Base-by-base conservation (phyloP, 2,329 filamentous ascomycete genomes). In the Penicillium sp. region DNA sequence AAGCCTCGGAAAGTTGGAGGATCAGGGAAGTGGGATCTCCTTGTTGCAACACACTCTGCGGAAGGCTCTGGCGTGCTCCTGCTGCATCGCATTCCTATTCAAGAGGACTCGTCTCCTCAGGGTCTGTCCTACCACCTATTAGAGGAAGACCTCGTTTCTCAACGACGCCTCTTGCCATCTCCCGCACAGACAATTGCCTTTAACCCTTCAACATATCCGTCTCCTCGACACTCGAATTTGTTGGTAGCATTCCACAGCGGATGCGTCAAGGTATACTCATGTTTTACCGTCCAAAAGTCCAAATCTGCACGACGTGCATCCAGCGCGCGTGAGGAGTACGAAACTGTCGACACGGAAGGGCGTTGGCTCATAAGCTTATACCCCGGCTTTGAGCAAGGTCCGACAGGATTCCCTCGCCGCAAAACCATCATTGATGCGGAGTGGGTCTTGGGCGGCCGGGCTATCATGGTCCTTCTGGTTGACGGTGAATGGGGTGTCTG, bases 221-320 rank as follows among this genome's bases (percentile, higher is more conserved):
- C 77, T 23, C 64, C 68, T 24, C 74, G 78, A 10, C 79, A 82
- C 62, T 75, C 78, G 0, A 75, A 77, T 39, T 63, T 84, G 9
- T 70, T 85, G 7, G 68, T 84, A 6, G 72, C 76, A 1, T 80
- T 83, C 48, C 63, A 72, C 1, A 73, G 70, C n/a, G 81, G 81
- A 5, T 74, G 71, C 37, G 78, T 81, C 25, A 80, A 81, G 46
- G 70, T 84, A 12, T 82, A 81, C 58, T 78, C 82, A 46, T 78
- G 77, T 24, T 75, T 81, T 28, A 69, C 75, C 18, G 33, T 52
- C 13, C 61, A 55, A 20, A 67, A 62, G 37, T 48, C 56, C 6
- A 67, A 58, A 41, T 41, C 60, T 13, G 50, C 54, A 6, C 60
- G 66, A 5, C 64, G 66, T 18, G 58, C 63, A 3, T 65, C 66